Evolutionary conservation across 495 filamentous ascomycete species (phyloP).

Genomic region (Xylaria bambusicola): DNA sequence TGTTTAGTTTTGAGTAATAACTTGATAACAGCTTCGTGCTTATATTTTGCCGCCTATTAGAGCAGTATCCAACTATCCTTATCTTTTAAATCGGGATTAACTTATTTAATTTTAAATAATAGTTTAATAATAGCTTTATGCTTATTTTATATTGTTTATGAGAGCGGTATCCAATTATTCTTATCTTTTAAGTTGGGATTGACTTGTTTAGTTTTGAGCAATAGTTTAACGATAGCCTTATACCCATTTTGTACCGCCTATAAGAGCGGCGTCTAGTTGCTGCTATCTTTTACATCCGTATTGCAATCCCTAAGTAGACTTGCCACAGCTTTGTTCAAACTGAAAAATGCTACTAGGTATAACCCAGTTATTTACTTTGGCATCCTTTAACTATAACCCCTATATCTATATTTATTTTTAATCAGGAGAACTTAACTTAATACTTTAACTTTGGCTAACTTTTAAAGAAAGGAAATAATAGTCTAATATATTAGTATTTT

Average conservation of each 20-base stretch:
- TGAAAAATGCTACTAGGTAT: slow-evolving; percentile 30
- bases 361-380: slow-evolving; percentile 14
- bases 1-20: too few species aligned
- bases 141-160: too few species aligned
- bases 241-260: not conserved
- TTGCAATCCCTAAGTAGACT: not conserved
- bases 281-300: not conserved
- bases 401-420: not conserved
- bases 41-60: too few species aligned
- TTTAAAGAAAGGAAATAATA: slow-evolving; percentile 23
- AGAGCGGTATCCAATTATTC: not conserved
- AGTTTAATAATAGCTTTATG: too few species aligned
- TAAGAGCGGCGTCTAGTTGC: not conserved
- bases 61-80: not conserved
- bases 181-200: not conserved
- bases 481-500: not conserved
- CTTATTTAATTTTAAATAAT: too few species aligned
- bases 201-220: not conserved
- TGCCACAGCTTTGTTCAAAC: not conserved
- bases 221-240: not conserved
- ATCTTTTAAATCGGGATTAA: not conserved
- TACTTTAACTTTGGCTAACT: slow-evolving; percentile 17
- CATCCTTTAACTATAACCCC: not conserved
- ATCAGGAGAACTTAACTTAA: not conserved
- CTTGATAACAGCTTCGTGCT: too few species aligned